A percentile compares a stretch with the other conserved stretches of the same genome.
These are phyloP conservation scores for Lophiotrema nucula DNA, from an alignment of 495 filamentous ascomycete species.

Conservation along the genomic window DNA sequence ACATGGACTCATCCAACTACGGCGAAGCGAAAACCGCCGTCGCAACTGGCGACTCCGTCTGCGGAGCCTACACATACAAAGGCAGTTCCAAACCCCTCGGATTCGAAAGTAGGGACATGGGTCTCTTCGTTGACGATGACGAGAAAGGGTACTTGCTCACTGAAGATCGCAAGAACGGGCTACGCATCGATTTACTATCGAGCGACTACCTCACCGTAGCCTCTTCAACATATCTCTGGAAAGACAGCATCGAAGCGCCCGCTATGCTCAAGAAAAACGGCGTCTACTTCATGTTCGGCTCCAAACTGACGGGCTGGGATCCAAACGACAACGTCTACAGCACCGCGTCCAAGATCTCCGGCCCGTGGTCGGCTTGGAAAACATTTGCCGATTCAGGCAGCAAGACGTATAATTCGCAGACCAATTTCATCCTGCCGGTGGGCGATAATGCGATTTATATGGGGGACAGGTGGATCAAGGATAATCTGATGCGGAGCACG, in stretches of 20 bases:
- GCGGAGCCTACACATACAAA: conserved; percentile 54
- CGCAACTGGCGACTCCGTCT: conserved; percentile 57
- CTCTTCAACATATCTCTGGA: conserved; percentile 45
- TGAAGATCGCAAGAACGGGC: conserved; percentile 58
- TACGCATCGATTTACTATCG: conserved; percentile 52
- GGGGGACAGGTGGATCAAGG: conserved; percentile 63
- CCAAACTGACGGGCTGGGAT: conserved; percentile 46
- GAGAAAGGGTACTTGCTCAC: conserved; percentile 61
- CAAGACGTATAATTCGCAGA: conserved; percentile 56
- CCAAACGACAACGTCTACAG: conserved; percentile 62
- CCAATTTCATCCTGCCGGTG: conserved; percentile 51
- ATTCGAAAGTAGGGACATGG: conserved; percentile 59
- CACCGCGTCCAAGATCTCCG: conserved; percentile 44
- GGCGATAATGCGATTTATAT: conserved; percentile 56
- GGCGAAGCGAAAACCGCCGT: conserved; percentile 65
- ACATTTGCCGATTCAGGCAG: conserved; percentile 56
- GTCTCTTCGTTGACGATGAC: conserved; percentile 60
- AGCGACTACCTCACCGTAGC: conserved; percentile 48
- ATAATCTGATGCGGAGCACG: conserved; percentile 58
- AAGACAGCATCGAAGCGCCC: conserved; percentile 47
- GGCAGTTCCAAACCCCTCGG: conserved; percentile 51
- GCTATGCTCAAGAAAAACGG: conserved; percentile 53
- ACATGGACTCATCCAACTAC: conserved; percentile 63
- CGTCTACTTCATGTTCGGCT: conserved; percentile 55
- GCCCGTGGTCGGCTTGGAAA: conserved; percentile 60